Conservation (phyloP, 73 alveolate genomes). For the Vitrella brassicaformis region DNA sequence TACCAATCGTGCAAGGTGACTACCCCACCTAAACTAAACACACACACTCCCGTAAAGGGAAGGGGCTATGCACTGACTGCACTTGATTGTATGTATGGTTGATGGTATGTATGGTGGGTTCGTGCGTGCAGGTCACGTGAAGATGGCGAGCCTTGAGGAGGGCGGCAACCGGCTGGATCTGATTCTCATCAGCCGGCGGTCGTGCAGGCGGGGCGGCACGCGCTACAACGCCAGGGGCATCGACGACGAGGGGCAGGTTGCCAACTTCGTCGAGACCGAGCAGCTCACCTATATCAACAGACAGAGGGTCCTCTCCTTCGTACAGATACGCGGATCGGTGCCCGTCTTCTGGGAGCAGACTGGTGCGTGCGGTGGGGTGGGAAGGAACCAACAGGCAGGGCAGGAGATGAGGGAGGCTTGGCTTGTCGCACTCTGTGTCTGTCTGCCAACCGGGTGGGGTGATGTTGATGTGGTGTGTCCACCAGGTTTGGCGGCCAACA, state of each 20-base stretch:
- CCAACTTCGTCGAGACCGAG: constrained; percentile 91
- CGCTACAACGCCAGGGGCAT: constrained; percentile 90
- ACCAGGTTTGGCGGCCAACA: no score
- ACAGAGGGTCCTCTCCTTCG: constrained; percentile 32
- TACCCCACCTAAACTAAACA: constrained; percentile 38
- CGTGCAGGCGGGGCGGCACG: constrained; percentile 89
- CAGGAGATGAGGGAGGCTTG: no score
- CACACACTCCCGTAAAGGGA: no score
- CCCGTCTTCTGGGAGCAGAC: constrained; percentile 73
- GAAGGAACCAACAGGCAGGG: no score
- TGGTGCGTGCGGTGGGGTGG: no score
- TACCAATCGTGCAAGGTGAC: constrained; percentile 57
- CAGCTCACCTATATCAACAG: constrained; percentile 35
- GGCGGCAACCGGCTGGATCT: constrained; percentile 10
- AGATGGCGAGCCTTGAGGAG: background rate
- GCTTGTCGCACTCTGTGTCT: no score
- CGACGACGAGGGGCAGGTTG: constrained; percentile 91
- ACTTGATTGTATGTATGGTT: background rate
- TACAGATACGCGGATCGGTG: constrained; percentile 69
- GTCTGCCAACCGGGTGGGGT: no score
- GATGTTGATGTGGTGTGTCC: no score
- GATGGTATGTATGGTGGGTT: background rate
- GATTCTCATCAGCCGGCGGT: constrained; percentile 57
- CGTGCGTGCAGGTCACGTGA: background rate
- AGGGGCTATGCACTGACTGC: background rate